These are phyloP conservation scores for Phytophthora melonis DNA, from an alignment of 352 stramenopile genomes.

Conservation along the genomic window DNA sequence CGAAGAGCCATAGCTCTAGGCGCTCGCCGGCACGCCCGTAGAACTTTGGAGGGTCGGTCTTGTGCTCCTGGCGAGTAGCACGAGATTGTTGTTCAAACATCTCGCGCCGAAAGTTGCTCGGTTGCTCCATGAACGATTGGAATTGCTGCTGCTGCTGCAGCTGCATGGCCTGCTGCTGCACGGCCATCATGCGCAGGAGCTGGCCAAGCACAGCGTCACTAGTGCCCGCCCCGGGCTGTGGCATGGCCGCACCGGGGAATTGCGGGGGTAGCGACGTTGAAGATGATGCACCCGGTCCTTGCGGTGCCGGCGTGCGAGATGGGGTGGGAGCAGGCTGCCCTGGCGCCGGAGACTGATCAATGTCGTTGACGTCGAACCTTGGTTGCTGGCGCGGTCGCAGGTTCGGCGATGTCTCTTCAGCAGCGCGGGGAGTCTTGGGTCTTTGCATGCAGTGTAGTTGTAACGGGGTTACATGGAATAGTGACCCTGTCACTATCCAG, in stretches of 20 bases:
- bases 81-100: slow-evolving; percentile 19
- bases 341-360: neutral
- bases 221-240: neutral
- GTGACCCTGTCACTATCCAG: no score
- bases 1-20: neutral
- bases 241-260: slow-evolving; percentile 5
- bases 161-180: slow-evolving; percentile 14
- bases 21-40: neutral
- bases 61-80: neutral
- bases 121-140: slow-evolving; percentile 15
- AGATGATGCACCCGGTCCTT: neutral
- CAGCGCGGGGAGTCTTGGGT: slow-evolving; percentile 6
- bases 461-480: no score
- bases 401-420: slow-evolving; percentile 5
- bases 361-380: neutral
- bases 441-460: slow-evolving; percentile 4
- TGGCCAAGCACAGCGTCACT: neutral
- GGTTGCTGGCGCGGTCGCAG: slow-evolving; percentile 6
- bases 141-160: slow-evolving; percentile 21
- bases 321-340: neutral
- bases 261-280: neutral
- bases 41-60: neutral
- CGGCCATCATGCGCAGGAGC: slow-evolving; percentile 4
- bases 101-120: slow-evolving; percentile 13
- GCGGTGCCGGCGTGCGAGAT: slow-evolving; percentile 1